Percentiles rank a stretch among this genome's conserved stretches.
Conservation (phyloP, 2,329 filamentous ascomycete species). For the Ophiobolus disseminans region DNA sequence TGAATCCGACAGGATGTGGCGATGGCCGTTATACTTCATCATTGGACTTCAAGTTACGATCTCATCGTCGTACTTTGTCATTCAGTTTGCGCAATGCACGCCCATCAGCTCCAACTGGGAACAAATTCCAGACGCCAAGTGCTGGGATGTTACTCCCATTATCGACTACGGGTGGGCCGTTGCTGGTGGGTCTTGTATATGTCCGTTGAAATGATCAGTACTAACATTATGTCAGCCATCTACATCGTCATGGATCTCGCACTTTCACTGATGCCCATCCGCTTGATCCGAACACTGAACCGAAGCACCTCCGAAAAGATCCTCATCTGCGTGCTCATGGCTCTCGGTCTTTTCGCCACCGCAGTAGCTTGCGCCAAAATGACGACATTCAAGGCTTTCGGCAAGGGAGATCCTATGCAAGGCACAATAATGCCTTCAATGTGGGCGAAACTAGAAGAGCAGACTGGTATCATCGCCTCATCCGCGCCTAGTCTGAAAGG, state of each 20-base stretch:
- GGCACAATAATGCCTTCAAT: conserved; percentile 31
- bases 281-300: conserved; percentile 28
- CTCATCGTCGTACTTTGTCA: conserved; percentile 31
- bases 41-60: conserved; percentile 31
- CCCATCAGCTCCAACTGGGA: conserved; percentile 35
- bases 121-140: conserved; percentile 24
- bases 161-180: conserved; percentile 33
- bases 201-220: not conserved
- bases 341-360: conserved; percentile 33
- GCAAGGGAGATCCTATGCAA: conserved; percentile 35
- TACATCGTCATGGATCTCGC: conserved; percentile 36
- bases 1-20: conserved; percentile 26
- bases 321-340: conserved; percentile 32
- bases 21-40: conserved; percentile 26
- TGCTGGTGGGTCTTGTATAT: conserved; percentile 21
- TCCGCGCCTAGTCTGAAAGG: conserved; percentile 34
- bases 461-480: conserved; percentile 36
- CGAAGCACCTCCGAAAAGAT: conserved; percentile 31
- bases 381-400: conserved; percentile 30
- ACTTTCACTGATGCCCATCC: conserved; percentile 35
- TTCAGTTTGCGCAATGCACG: conserved; percentile 36
- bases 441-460: conserved; percentile 36
- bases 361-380: conserved; percentile 31
- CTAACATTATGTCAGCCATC: conserved; percentile 18
- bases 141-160: conserved; percentile 28